phyloP scores from a whole-genome alignment of 768 basidiomycete genomes.

The Mycena albidolilacea region DNA sequence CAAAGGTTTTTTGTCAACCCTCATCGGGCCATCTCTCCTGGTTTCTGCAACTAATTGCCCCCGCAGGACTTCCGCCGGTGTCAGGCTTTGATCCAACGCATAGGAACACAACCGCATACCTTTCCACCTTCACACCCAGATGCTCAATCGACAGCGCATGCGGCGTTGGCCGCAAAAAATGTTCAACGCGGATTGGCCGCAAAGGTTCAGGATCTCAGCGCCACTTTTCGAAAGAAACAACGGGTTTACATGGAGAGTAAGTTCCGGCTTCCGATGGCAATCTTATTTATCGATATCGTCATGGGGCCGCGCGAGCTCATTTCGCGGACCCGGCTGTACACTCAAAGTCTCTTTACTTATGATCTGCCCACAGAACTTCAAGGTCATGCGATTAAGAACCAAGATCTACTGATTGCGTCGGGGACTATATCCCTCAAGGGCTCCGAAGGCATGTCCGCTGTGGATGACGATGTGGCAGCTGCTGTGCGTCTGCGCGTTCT shows the following conservation, averaged over 20 bases:
- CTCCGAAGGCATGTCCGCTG: slow-evolving; percentile 84
- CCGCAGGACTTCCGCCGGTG: slow-evolving; percentile 77
- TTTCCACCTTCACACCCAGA: slow-evolving; percentile 72
- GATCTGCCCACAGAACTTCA: slow-evolving; percentile 76
- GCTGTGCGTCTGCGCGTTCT: slow-evolving; percentile 68
- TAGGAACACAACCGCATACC: slow-evolving; percentile 71
- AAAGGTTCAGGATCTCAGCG: slow-evolving; percentile 94
- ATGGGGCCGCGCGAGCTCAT: slow-evolving; percentile 38
- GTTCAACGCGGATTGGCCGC: slow-evolving; percentile 97
- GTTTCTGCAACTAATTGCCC: slow-evolving; percentile 31
- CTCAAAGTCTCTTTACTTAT: slow-evolving; percentile 22
- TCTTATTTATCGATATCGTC: slow-evolving; percentile 40
- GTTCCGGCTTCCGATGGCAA: slow-evolving; percentile 51
- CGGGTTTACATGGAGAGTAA: slow-evolving; percentile 98
- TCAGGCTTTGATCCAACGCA: slow-evolving; percentile 81
- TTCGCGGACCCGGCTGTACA: slow-evolving; percentile 20
- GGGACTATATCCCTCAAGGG: slow-evolving; percentile 88
- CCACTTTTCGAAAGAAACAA: slow-evolving; percentile 96
- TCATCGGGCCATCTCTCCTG: slow-evolving; percentile 61
- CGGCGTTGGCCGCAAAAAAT: slow-evolving; percentile 86
- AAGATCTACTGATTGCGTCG: slow-evolving; percentile 92
- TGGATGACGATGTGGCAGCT: slow-evolving; percentile 93
- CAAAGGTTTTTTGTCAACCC: slow-evolving; percentile 69
- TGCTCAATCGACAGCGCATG: slow-evolving; percentile 58
- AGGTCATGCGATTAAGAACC: slow-evolving; percentile 98